phyloP scores from a whole-genome alignment of 164 flowering plant species.

The Hamamelis virginiana region DNA sequence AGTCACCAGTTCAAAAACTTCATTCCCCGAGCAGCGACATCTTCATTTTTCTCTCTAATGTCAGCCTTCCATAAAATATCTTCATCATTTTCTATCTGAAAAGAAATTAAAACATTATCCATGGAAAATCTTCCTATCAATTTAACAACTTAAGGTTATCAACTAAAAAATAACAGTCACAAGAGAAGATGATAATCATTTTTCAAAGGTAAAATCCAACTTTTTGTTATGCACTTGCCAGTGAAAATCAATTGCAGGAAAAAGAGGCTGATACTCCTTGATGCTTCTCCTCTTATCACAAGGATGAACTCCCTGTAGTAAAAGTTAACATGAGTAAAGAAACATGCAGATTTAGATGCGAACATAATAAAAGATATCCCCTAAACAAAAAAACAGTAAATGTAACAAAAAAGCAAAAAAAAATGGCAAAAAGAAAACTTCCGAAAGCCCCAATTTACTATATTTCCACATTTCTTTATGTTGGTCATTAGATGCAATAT shows the following conservation, averaged over 20 bases:
- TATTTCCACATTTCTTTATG: too few species aligned
- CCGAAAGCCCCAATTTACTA: background rate
- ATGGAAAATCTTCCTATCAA: background rate
- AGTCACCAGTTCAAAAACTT: slow-evolving; percentile 77
- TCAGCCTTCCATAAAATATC: slow-evolving; percentile 83
- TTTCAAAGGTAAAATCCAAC: background rate
- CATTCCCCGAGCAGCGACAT: slow-evolving; percentile 77
- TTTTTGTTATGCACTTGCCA: slow-evolving; percentile 50
- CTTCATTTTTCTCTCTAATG: slow-evolving; percentile 76
- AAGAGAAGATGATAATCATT: background rate
- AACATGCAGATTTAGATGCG: background rate
- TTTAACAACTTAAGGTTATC: background rate
- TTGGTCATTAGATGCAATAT: too few species aligned
- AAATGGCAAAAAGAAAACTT: background rate
- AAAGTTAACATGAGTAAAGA: background rate
- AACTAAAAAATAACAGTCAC: too few species aligned
- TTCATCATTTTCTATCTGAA: slow-evolving; percentile 87
- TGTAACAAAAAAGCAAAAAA: too few species aligned
- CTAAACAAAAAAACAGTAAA: too few species aligned
- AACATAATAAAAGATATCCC: background rate
- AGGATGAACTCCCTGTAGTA: slow-evolving; percentile 87
- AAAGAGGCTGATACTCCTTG: slow-evolving; percentile 67
- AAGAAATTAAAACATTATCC: slow-evolving; percentile 10
- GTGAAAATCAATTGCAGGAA: slow-evolving; percentile 91
- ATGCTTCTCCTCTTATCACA: slow-evolving; percentile 86